Evolutionary conservation across 2,329 filamentous ascomycete species (phyloP), one percentile per base, ranked within the genome.

Genomic region (Rutstroemia sp.): DNA sequence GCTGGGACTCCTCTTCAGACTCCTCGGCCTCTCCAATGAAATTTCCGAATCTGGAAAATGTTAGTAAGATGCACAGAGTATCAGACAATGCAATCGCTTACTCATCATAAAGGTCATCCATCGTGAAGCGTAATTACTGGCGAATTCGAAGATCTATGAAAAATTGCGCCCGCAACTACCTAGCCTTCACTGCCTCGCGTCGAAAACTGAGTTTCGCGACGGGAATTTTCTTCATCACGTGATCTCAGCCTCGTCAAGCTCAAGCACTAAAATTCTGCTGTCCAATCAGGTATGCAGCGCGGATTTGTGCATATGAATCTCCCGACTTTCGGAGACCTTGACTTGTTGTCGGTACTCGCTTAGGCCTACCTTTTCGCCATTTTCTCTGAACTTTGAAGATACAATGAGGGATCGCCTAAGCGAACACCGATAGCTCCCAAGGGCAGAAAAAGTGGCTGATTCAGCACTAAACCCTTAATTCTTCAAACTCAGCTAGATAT

Each of bases 51-150:
- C 90, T 95, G 65, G 45, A 41, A 51, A 50, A 38, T 56, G 60
- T 66, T 65, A 67, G 62, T 54, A 34, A 21, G 5, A 39, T 10
- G 46, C 12, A 27, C 45, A 48, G 14, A 21, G 30, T 6, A 27
- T 21, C 27, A 23, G 52, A 60, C 30, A 12, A 34, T 34, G 2
- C 9, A 65, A 25, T 18, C 41, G 63, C 75, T 61, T 77, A 95
- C 90, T 97, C 92, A 76, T 97, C 92, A 72, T 97, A 96, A 66
- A 96, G 85, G 74, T 96, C 92, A 78, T 96, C 92, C 91, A 96
- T 94, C 67, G 10, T 41, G n/a, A 49, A 34, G 30, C 10, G 30
- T 34, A 12, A 19, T 62, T 48, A 25, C 27, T 21, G 16, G 21
- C 49, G 45, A 23, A 55, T 42, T 56, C 42, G 37, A 49, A 41